A percentile compares a stretch with the other conserved stretches of the same genome.
These are phyloP conservation scores for Davidsoniella neocaledoniae DNA, from an alignment of 2,329 filamentous ascomycete genomes.

Conservation along the genomic window DNA sequence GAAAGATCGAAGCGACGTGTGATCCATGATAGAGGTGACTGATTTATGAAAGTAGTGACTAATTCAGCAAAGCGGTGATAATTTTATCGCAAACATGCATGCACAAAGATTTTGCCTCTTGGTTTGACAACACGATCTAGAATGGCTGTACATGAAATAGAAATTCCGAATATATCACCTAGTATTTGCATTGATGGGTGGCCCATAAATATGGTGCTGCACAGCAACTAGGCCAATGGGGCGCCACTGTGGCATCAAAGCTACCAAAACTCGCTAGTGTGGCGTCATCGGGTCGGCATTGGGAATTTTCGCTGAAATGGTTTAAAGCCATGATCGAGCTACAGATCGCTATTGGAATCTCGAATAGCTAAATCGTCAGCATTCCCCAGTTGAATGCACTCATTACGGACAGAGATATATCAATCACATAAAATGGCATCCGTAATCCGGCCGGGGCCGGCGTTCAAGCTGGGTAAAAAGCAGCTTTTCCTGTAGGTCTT, in stretches of 20 bases:
- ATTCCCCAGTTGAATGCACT: background rate
- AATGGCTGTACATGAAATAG: too few species aligned
- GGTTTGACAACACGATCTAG: too few species aligned
- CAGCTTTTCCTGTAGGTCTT: conserved; percentile 25
- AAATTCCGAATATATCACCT: too few species aligned
- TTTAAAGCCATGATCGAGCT: background rate
- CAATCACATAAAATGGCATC: conserved; percentile 22
- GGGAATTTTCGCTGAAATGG: conserved; percentile 3
- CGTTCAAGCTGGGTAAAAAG: conserved; percentile 34
- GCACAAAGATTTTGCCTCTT: too few species aligned
- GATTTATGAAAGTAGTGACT: too few species aligned
- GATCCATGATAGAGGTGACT: too few species aligned
- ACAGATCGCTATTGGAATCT: background rate
- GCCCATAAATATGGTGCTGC: background rate
- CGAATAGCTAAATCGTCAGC: background rate
- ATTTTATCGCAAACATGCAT: too few species aligned
- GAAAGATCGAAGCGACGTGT: too few species aligned
- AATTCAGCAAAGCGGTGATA: too few species aligned
- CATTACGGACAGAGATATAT: background rate
- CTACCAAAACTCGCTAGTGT: conserved; percentile 1
- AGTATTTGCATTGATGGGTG: background rate
- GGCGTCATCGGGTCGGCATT: background rate
- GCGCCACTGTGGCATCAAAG: background rate
- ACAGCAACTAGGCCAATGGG: background rate
- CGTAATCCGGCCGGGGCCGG: conserved; percentile 24